A percentile compares a stretch with the other conserved stretches of the same genome.
phyloP scores from a whole-genome alignment of 2,329 filamentous ascomycete genomes.

The Fusarium albosuccineum region DNA sequence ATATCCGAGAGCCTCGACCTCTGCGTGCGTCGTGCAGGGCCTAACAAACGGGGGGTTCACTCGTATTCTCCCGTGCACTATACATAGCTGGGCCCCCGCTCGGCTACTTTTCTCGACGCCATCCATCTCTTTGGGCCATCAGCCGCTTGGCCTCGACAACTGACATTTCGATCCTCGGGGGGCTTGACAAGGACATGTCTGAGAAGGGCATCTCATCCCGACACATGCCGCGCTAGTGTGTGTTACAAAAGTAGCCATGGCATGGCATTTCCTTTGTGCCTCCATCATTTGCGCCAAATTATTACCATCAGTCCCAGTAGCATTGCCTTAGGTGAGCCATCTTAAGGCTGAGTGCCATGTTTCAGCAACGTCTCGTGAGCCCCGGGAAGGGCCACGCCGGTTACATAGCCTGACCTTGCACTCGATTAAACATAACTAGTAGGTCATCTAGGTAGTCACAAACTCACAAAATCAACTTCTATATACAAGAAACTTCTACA shows the following conservation, averaged over 20 bases:
- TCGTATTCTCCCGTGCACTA: conserved; percentile 4
- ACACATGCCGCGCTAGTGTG: no score
- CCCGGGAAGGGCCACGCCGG: neutral
- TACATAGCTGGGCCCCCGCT: neutral
- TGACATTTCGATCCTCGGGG: neutral
- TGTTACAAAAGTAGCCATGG: no score
- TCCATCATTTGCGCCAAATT: no score
- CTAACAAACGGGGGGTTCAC: neutral
- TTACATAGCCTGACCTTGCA: neutral
- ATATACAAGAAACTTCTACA: no score
- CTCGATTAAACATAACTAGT: no score
- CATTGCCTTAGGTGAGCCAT: neutral
- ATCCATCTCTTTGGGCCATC: neutral
- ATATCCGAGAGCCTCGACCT: conserved; percentile 13
- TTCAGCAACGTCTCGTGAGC: conserved; percentile 1
- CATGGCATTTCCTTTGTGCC: no score
- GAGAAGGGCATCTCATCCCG: no score
- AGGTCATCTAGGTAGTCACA: no score
- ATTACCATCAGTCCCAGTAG: neutral
- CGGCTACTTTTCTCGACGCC: conserved; percentile 1
- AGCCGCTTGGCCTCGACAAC: neutral
- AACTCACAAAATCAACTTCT: no score
- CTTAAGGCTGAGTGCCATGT: neutral
- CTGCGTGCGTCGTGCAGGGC: neutral
- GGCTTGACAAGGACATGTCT: neutral